Evolutionary conservation across 2,329 filamentous ascomycete species (phyloP).

Genomic region (Pseudogymnoascus sp.): DNA sequence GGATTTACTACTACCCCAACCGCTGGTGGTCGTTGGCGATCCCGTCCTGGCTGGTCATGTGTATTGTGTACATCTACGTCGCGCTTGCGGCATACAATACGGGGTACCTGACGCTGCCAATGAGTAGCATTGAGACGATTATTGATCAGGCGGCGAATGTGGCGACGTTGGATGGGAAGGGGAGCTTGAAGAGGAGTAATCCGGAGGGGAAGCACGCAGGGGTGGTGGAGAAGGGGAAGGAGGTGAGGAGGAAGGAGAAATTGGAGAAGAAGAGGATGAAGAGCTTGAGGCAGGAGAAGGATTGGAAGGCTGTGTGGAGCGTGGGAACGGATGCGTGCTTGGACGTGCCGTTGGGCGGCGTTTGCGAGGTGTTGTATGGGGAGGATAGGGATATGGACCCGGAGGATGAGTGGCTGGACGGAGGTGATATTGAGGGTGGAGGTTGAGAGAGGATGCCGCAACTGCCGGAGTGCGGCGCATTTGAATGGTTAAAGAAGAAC

Average conservation of each 20-base stretch:
- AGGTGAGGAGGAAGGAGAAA: constrained; percentile 33
- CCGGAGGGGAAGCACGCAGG: constrained; percentile 29
- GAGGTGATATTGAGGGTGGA: constrained; percentile 14
- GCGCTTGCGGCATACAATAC: constrained; percentile 88
- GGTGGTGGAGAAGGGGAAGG: constrained; percentile 32
- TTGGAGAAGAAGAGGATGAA: constrained; percentile 32
- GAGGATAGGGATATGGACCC: constrained; percentile 38
- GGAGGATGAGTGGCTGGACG: constrained; percentile 14
- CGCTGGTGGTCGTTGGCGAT: constrained; percentile 96
- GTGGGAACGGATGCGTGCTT: constrained; percentile 93
- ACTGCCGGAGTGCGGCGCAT: background rate
- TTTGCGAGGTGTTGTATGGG: constrained; percentile 91
- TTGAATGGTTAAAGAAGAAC: background rate
- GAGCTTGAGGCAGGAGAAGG: constrained; percentile 35
- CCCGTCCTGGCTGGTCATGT: constrained; percentile 82
- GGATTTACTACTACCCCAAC: constrained; percentile 95
- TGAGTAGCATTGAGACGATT: constrained; percentile 77
- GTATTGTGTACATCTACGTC: constrained; percentile 86
- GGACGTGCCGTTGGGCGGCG: constrained; percentile 90
- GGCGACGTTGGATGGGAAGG: constrained; percentile 71
- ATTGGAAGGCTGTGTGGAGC: constrained; percentile 83
- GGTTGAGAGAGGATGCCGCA: background rate
- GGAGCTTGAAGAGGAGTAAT: constrained; percentile 40
- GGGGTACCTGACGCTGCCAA: constrained; percentile 74
- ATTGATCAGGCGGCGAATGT: constrained; percentile 86